A percentile compares a stretch with the other conserved stretches of the same genome.
Evolutionary conservation across 2,329 filamentous ascomycete genomes (phyloP).

Genomic region (Pseudocercospora musae): DNA sequence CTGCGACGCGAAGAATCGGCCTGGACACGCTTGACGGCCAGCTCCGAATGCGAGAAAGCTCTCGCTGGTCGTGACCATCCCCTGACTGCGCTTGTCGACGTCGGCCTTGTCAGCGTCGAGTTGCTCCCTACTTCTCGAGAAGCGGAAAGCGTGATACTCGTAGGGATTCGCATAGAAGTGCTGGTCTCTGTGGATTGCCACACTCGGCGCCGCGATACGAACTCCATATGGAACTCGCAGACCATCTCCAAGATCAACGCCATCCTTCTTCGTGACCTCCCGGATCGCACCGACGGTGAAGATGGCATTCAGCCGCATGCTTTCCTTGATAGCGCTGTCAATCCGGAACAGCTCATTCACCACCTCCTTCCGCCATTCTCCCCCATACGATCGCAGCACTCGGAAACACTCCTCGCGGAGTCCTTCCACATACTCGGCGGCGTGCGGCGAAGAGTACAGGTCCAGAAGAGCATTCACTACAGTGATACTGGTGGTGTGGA

Average conservation of each 20-base stretch:
- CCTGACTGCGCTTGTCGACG: conserved; percentile 16
- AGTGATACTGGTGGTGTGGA: conserved; percentile 27
- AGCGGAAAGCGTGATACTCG: conserved; percentile 30
- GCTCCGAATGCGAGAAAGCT: conserved; percentile 27
- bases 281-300: conserved; percentile 16
- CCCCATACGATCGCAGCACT: conserved; percentile 14
- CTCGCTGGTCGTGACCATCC: conserved; percentile 22
- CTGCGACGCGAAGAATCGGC: conserved; percentile 45
- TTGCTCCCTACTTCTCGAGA: conserved; percentile 17
- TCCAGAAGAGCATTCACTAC: conserved; percentile 26
- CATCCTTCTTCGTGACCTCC: conserved; percentile 25
- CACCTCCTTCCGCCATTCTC: conserved; percentile 23
- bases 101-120: conserved; percentile 1
- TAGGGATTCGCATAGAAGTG: conserved; percentile 25
- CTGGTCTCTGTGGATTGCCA: conserved; percentile 29
- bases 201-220: conserved; percentile 21
- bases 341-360: conserved; percentile 23
- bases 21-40: conserved; percentile 29
- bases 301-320: conserved; percentile 21
- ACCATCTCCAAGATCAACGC: conserved; percentile 27
- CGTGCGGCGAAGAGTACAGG: conserved; percentile 19
- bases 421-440: conserved; percentile 15
- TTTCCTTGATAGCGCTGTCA: conserved; percentile 32
- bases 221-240: conserved; percentile 23
- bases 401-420: conserved; percentile 25